Conservation (phyloP, 345 rosid genomes). For the Aethionema arabicum region DNA sequence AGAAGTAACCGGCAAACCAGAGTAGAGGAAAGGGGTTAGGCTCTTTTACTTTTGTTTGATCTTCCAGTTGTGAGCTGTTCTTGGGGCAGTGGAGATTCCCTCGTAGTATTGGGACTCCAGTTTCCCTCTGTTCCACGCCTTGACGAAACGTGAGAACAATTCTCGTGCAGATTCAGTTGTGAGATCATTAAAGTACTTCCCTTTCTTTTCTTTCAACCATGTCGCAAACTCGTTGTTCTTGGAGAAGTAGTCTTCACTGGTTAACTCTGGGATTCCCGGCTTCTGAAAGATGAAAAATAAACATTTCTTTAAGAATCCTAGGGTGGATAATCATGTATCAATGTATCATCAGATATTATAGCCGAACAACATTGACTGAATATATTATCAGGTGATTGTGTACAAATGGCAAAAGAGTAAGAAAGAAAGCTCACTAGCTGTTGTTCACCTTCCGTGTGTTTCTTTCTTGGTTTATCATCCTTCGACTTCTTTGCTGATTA, state of each 20-base stretch:
- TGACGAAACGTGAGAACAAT: slow-evolving; percentile 58
- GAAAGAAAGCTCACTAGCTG: slow-evolving; percentile 43
- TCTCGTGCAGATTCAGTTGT: slow-evolving; percentile 71
- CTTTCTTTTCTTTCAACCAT: slow-evolving; percentile 84
- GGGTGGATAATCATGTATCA: background rate
- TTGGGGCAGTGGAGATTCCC: slow-evolving; percentile 70
- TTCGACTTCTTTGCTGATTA: slow-evolving; percentile 72
- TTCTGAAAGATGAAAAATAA: slow-evolving; percentile 42
- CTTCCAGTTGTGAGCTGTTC: slow-evolving; percentile 84
- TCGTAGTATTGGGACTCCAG: slow-evolving; percentile 77
- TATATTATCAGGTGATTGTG: background rate
- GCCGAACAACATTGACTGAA: background rate
- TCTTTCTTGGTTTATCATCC: slow-evolving; percentile 64
- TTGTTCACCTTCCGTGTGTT: slow-evolving; percentile 44
- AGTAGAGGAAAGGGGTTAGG: background rate
- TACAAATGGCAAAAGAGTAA: background rate
- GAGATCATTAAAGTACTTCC: slow-evolving; percentile 76
- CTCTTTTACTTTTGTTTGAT: slow-evolving; percentile 42
- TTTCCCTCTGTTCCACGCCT: slow-evolving; percentile 75
- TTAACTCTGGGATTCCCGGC: slow-evolving; percentile 58
- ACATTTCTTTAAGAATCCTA: slow-evolving; percentile 10
- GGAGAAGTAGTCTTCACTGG: slow-evolving; percentile 77
- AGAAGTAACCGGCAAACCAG: background rate
- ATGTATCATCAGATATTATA: slow-evolving; percentile 1
- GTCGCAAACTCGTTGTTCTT: slow-evolving; percentile 90